A percentile compares a stretch with the other conserved stretches of the same genome.
Evolutionary conservation across 176 grass and related monocot genomes (phyloP).

Genomic region (Themeda triandra): DNA sequence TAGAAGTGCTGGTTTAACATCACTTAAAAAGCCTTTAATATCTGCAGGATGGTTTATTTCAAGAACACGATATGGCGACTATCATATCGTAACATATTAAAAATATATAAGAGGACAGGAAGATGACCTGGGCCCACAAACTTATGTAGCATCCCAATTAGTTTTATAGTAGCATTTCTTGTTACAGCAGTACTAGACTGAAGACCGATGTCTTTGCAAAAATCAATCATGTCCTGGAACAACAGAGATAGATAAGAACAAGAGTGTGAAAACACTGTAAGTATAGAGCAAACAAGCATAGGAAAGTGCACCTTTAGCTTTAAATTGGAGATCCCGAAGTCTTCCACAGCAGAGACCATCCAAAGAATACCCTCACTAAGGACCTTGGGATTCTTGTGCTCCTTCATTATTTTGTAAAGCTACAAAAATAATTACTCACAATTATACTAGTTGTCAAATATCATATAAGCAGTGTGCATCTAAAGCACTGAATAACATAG

Average conservation of each 20-base stretch:
- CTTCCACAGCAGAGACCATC: conserved; percentile 98
- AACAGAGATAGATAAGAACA: conserved; percentile 25
- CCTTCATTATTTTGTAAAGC: conserved; percentile 99
- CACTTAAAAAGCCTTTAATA: conserved; percentile 92
- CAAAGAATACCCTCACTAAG: conserved; percentile 91
- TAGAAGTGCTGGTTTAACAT: conserved; percentile 95
- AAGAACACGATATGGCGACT: not conserved
- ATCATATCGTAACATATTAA: conserved; percentile 32
- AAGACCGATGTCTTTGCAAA: conserved; percentile 94
- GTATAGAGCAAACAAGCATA: not conserved
- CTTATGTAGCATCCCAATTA: conserved; percentile 93
- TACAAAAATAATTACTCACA: conserved; percentile 34
- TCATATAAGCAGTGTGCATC: not conserved
- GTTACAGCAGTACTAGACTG: conserved; percentile 85
- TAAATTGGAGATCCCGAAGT: conserved; percentile 87
- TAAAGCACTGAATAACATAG: not conserved
- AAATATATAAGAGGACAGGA: conserved; percentile 14
- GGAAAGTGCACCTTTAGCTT: conserved; percentile 79
- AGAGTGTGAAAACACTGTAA: not conserved
- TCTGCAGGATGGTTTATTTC: conserved; percentile 52
- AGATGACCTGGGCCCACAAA: conserved; percentile 90
- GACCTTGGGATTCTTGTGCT: conserved; percentile 98
- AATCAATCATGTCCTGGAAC: conserved; percentile 93
- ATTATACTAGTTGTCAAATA: conserved; percentile 9
- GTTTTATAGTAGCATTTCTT: conserved; percentile 90